Evolutionary conservation across 2,329 filamentous ascomycete species (phyloP).

Genomic region (Tricladium varicosporioides): DNA sequence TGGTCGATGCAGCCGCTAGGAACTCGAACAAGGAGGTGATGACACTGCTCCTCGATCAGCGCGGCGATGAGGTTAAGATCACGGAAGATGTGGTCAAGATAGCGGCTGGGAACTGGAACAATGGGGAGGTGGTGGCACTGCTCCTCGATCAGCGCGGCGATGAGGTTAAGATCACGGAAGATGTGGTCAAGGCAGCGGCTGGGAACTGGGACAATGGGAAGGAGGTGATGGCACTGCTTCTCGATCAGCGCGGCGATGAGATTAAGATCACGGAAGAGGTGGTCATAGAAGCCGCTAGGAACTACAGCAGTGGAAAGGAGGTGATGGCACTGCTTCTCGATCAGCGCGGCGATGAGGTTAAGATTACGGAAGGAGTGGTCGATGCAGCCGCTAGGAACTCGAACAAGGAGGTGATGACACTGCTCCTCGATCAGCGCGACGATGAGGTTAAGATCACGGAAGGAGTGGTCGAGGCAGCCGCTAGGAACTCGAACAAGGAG

Average conservation of each 20-base stretch:
- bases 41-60: too few relatives aligned
- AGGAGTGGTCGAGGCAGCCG: constrained; percentile 3
- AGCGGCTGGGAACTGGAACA: background rate
- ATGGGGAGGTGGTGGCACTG: background rate
- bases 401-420: background rate
- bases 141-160: too few relatives aligned
- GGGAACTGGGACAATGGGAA: too few relatives aligned
- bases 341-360: background rate
- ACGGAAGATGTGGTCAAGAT: too few relatives aligned
- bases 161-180: too few relatives aligned
- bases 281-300: constrained; percentile 1
- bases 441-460: constrained; percentile 4
- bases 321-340: constrained; percentile 7
- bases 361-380: constrained; percentile 3
- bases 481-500: background rate
- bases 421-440: constrained; percentile 3
- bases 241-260: too few relatives aligned
- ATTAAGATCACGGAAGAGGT: too few relatives aligned
- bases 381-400: constrained; percentile 2
- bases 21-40: too few relatives aligned
- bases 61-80: too few relatives aligned
- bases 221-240: too few relatives aligned
- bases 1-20: constrained; percentile 1
- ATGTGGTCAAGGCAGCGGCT: too few relatives aligned
- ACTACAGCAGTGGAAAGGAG: background rate